Conservation (phyloP, 306 rosid species). For the Coriaria nepalensis region DNA sequence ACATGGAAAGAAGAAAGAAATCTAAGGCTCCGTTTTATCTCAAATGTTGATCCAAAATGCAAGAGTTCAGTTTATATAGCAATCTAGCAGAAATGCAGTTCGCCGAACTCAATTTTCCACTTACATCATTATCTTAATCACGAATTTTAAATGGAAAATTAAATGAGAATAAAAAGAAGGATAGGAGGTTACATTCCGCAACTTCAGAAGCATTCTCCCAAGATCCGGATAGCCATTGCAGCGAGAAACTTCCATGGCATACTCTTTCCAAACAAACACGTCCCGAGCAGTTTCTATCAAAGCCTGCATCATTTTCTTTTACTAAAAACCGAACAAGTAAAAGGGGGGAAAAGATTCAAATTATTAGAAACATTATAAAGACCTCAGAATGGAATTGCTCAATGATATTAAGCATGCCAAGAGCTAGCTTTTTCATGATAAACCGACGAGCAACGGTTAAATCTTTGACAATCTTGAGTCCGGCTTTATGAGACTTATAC, state of each 20-base stretch:
- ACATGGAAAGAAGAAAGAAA: constrained; percentile 10
- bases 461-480: constrained; percentile 69
- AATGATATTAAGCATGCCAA: constrained; percentile 73
- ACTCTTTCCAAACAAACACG: constrained; percentile 70
- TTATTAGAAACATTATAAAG: constrained; percentile 6
- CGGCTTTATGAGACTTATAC: constrained; percentile 61
- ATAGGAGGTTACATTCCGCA: constrained; percentile 66
- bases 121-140: no score
- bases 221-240: constrained; percentile 68
- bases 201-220: constrained; percentile 84
- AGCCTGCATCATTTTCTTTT: constrained; percentile 42
- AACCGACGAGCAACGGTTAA: constrained; percentile 64
- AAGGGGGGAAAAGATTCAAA: constrained; percentile 7
- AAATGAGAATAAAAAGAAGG: constrained; percentile 21
- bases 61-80: no score
- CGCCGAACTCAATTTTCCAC: no score
- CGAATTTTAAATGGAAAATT: no score
- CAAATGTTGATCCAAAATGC: no score
- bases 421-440: constrained; percentile 78
- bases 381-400: constrained; percentile 89
- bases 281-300: constrained; percentile 67
- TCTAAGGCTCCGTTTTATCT: no score
- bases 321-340: constrained; percentile 6
- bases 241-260: constrained; percentile 86
- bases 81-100: no score